Evolutionary conservation across 2,329 filamentous ascomycete genomes (phyloP).

Genomic region (Neocucurbitaria cava): DNA sequence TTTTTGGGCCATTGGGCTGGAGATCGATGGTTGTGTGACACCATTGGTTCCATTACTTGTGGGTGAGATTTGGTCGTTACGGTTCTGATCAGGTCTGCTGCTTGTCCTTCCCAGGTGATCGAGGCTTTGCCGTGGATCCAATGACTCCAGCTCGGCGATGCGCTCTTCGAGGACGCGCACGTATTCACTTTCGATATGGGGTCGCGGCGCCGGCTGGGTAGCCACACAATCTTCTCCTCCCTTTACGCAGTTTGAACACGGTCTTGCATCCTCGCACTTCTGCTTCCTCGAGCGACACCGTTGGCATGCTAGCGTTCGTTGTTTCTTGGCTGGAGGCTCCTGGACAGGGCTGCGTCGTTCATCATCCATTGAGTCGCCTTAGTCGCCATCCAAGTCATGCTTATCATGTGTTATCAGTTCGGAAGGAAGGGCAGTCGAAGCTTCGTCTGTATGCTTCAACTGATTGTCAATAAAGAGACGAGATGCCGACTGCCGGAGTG

Average conservation of each 20-base stretch:
- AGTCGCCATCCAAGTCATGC: background rate
- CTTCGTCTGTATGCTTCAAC: background rate
- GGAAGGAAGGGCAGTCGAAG: background rate
- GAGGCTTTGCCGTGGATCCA: slow-evolving; percentile 20
- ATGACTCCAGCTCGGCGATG: slow-evolving; percentile 23
- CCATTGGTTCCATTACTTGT: background rate
- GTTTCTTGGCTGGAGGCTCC: slow-evolving; percentile 18
- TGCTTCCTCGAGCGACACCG: slow-evolving; percentile 31
- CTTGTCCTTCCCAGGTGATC: slow-evolving; percentile 11
- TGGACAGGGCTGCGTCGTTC: slow-evolving; percentile 4
- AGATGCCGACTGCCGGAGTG: background rate
- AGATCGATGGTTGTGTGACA: background rate
- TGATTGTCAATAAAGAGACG: background rate
- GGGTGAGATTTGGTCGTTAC: background rate
- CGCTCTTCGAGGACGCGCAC: slow-evolving; percentile 24
- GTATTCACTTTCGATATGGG: slow-evolving; percentile 23
- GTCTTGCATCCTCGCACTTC: slow-evolving; percentile 29
- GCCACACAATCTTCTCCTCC: slow-evolving; percentile 71
- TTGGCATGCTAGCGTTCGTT: slow-evolving; percentile 64
- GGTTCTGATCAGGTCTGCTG: background rate
- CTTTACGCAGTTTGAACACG: slow-evolving; percentile 71
- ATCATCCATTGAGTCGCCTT: slow-evolving; percentile 9
- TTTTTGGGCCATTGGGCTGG: background rate
- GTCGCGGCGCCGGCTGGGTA: slow-evolving; percentile 13
- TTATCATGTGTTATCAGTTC: background rate